Base-by-base conservation (phyloP, 345 rosid species). In the Gynandropsis gynandra region DNA sequence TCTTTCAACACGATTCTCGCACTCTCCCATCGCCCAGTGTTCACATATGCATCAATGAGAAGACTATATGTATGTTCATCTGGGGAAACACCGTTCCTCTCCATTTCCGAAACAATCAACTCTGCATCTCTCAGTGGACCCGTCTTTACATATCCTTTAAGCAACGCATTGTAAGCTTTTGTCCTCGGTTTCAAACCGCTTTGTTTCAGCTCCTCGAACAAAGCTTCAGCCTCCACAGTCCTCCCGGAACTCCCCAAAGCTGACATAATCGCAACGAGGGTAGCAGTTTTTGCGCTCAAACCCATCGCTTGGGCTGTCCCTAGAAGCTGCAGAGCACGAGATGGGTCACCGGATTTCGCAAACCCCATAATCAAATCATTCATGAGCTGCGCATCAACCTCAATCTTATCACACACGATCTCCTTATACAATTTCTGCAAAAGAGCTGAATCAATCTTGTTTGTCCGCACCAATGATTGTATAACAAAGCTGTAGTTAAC, bases 21-120 rank as follows among this genome's bases (percentile, higher is more conserved):
- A 16, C 98, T 92, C 54, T 87, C 98, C 98, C 95, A 85, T 63
- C 98, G 77, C 4, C 87, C 96, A 0, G 87, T 96, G 76, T 82
- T 76, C 4, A 78, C 73, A 63, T 87, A 92, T 1, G 96, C 98
- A 76, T 87, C 95, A 47, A 85, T 76, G 17, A 92, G 74, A 46
- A 87, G 72, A 73, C 96, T 80, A 53, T 84, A 90, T 2, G 95
- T 84, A 53, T 72, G 82, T 38, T 92, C 95, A 74, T 92, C 92
- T 3, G 93, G 93, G 3, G 65, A 74, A 61, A 92, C 93, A 10
- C 93, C 95, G 16, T 68, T 76, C 62, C 73, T 76, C 72, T 87
- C 98, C 98, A 92, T 92, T 70, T 87, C 95, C 0, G 87, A 72
- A 15, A 87, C 88, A 61, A 87, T 69, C 10, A 63, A 77, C 56